Percentiles rank a stretch among this genome's conserved stretches.
phyloP scores from a whole-genome alignment of 1,284 basidiomycete genomes.

The Neolentinus lepideus region DNA sequence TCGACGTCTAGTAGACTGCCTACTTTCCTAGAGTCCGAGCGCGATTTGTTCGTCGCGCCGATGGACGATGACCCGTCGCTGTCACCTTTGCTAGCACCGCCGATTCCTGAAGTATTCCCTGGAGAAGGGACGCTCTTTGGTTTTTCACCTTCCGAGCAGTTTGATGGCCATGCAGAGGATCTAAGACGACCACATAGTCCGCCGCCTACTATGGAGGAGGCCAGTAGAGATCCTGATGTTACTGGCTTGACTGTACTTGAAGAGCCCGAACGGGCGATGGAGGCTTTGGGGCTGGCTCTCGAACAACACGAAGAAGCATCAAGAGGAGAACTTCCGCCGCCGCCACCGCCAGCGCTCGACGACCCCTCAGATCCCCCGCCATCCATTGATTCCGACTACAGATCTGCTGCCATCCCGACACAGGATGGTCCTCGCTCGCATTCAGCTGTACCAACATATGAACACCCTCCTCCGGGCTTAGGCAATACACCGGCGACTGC shows the following conservation, averaged over 20 bases:
- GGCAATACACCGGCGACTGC: conserved; percentile 8
- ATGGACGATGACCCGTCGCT: conserved; percentile 29
- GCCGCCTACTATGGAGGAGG: conserved; percentile 67
- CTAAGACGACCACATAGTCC: conserved; percentile 44
- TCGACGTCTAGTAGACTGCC: conserved; percentile 58
- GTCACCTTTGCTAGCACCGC: conserved; percentile 23
- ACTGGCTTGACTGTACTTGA: conserved; percentile 54
- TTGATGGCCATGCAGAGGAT: conserved; percentile 69
- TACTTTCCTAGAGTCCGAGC: conserved; percentile 74
- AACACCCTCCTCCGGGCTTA: not conserved
- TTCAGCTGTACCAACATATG: conserved; percentile 18
- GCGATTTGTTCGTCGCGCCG: conserved; percentile 55
- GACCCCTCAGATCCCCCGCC: conserved; percentile 81
- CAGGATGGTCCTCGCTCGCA: conserved; percentile 31
- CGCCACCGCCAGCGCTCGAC: conserved; percentile 75
- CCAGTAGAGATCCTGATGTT: conserved; percentile 56
- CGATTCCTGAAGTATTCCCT: conserved; percentile 32
- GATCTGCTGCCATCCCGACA: conserved; percentile 42
- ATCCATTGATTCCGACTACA: conserved; percentile 72
- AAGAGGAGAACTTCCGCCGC: conserved; percentile 32
- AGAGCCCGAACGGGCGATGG: conserved; percentile 44
- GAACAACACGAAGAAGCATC: conserved; percentile 38
- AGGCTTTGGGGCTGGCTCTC: conserved; percentile 49
- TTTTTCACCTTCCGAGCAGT: conserved; percentile 60
- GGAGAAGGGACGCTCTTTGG: conserved; percentile 73